Conservation (phyloP, 192 early-diverging fungal genomes). For the Gryganskiella cystojenkinii region DNA sequence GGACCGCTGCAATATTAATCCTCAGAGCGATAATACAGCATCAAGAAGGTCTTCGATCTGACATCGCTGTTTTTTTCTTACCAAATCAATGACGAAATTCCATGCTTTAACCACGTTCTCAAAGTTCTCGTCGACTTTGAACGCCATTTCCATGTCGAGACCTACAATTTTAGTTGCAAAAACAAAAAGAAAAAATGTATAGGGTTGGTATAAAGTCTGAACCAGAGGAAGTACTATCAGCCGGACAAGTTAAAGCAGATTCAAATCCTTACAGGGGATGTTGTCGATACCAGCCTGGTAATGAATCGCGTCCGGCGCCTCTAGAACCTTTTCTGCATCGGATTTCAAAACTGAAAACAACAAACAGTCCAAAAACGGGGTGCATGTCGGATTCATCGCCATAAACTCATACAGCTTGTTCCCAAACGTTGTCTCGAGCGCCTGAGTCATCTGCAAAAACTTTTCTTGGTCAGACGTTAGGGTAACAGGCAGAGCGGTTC, state of each 20-base stretch:
- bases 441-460: background rate
- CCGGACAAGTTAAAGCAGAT: too few species aligned
- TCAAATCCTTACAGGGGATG: slow-evolving; percentile 7
- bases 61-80: too few species aligned
- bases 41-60: too few species aligned
- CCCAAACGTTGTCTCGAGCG: slow-evolving; percentile 1
- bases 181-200: too few species aligned
- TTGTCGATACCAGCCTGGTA: slow-evolving; percentile 28
- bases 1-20: too few species aligned
- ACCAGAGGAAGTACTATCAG: too few species aligned
- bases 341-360: slow-evolving; percentile 4
- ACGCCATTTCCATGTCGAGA: slow-evolving; percentile 29
- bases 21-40: too few species aligned
- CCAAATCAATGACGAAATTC: slow-evolving; percentile 1
- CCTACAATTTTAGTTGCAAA: too few species aligned
- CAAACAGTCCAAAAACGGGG: slow-evolving; percentile 1
- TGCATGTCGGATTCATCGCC: background rate
- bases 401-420: slow-evolving; percentile 3
- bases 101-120: slow-evolving; percentile 26
- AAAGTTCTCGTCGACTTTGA: slow-evolving; percentile 39
- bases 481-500: slow-evolving; percentile 4
- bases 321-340: slow-evolving; percentile 2
- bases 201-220: too few species aligned
- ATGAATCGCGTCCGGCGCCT: slow-evolving; percentile 16
- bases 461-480: background rate